Evolutionary conservation across 2,329 filamentous ascomycete species (phyloP).

Genomic region (Plenodomus lindquistii): DNA sequence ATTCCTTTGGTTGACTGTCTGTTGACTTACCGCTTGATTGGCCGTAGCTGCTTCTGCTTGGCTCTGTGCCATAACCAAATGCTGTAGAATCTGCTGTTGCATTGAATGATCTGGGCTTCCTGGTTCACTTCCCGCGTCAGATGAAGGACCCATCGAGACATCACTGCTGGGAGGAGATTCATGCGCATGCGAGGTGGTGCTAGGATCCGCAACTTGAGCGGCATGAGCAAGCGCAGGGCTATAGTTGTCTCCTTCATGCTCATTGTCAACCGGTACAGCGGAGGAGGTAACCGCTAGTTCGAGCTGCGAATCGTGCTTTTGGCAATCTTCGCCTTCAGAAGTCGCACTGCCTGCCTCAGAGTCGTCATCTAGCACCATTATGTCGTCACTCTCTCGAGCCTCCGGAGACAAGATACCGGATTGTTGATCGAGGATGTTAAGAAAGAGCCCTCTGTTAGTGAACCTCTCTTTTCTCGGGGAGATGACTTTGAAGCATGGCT

Average conservation of each 20-base stretch:
- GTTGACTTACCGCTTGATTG: not conserved
- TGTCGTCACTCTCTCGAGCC: not conserved
- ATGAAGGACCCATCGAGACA: no score
- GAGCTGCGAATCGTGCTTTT: not conserved
- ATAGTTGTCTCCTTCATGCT: not conserved
- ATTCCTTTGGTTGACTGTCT: not conserved
- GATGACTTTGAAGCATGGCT: conserved; percentile 14
- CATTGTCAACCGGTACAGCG: not conserved
- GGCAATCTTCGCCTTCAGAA: not conserved
- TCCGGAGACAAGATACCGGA: not conserved
- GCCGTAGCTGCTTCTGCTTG: not conserved
- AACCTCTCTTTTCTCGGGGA: conserved; percentile 11
- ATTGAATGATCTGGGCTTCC: not conserved
- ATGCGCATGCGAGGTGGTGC: not conserved
- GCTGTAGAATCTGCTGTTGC: no score
- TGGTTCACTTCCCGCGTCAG: not conserved
- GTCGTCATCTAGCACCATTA: not conserved
- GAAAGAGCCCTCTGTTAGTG: not conserved
- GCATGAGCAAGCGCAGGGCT: not conserved
- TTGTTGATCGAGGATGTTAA: not conserved
- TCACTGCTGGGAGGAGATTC: not conserved
- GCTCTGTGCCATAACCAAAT: no score
- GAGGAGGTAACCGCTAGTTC: not conserved
- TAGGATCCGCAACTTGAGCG: not conserved
- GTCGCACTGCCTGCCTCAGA: not conserved